A percentile compares a stretch with the other conserved stretches of the same genome.
Conservation (phyloP, 371 early-diverging fungal species). For the Cladochytrium tenue region DNA sequence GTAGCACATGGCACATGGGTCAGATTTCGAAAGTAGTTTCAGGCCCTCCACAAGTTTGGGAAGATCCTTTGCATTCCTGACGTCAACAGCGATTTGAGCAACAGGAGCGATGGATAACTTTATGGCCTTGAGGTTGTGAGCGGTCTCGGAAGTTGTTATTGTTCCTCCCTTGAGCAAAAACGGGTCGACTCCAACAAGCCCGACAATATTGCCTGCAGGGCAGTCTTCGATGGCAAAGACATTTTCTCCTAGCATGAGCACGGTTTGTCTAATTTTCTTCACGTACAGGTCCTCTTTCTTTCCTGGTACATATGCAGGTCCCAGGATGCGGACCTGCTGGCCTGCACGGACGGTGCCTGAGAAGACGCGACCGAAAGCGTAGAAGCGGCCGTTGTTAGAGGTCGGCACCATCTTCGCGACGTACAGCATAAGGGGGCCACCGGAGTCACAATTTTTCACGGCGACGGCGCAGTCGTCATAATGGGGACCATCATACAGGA, state of each 20-base stretch:
- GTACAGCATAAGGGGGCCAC: slow-evolving; percentile 98
- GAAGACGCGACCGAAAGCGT: slow-evolving; percentile 99
- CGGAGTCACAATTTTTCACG: slow-evolving; percentile 90
- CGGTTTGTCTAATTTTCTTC: slow-evolving; percentile 97
- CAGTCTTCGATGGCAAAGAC: slow-evolving; percentile 98
- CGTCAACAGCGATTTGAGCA: slow-evolving; percentile 95
- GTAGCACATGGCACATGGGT: slow-evolving; percentile 95
- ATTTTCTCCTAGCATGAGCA: slow-evolving; percentile 99
- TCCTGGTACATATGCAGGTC: slow-evolving; percentile 96
- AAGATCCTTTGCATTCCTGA: slow-evolving; percentile 96
- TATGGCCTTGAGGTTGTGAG: slow-evolving; percentile 99
- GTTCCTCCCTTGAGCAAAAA: slow-evolving; percentile 99
- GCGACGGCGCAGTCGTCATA: slow-evolving; percentile 95
- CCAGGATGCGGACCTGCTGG: slow-evolving; percentile 99
- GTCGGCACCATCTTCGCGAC: slow-evolving; percentile 99
- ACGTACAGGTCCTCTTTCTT: slow-evolving; percentile 92
- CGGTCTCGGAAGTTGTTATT: slow-evolving; percentile 88
- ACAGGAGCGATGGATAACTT: slow-evolving; percentile 99
- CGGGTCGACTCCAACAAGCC: slow-evolving; percentile 98
- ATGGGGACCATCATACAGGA: slow-evolving; percentile 96
- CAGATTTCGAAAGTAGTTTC: slow-evolving; percentile 97
- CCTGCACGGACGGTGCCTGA: slow-evolving; percentile 98
- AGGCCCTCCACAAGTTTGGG: slow-evolving; percentile 99
- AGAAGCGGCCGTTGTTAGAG: slow-evolving; percentile 99
- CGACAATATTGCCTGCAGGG: slow-evolving; percentile 99